phyloP scores from a whole-genome alignment of 2,329 filamentous ascomycete species.

The Penicillium decumbens region DNA sequence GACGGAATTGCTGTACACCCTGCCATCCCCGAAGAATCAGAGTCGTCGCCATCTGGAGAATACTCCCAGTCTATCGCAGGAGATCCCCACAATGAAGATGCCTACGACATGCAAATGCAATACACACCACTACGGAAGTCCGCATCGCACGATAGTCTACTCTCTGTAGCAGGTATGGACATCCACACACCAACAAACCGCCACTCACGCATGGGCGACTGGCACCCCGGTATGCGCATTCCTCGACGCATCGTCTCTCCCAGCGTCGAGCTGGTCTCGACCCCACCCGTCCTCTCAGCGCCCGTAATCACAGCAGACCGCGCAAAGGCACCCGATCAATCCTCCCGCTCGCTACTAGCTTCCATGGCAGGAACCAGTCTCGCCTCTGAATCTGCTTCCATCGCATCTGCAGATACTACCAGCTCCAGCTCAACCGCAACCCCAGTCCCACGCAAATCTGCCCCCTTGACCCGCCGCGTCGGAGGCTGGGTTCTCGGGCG shows the following conservation, averaged over 20 bases:
- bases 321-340: slow-evolving; percentile 22
- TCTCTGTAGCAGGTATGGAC: slow-evolving; percentile 82
- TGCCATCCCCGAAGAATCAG: slow-evolving; percentile 39
- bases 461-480: slow-evolving; percentile 51
- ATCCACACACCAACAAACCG: slow-evolving; percentile 75
- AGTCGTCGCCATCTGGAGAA: slow-evolving; percentile 24
- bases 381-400: slow-evolving; percentile 22
- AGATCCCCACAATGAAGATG: slow-evolving; percentile 19
- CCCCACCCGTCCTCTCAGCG: slow-evolving; percentile 37
- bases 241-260: slow-evolving; percentile 47
- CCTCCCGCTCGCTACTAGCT: slow-evolving; percentile 34
- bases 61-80: slow-evolving; percentile 15
- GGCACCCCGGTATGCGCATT: slow-evolving; percentile 45
- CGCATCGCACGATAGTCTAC: slow-evolving; percentile 79
- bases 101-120: slow-evolving; percentile 21
- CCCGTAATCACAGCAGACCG: slow-evolving; percentile 35
- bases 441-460: slow-evolving; percentile 21
- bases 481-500: slow-evolving; percentile 62
- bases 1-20: slow-evolving; percentile 26
- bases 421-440: slow-evolving; percentile 19
- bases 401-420: slow-evolving; percentile 22
- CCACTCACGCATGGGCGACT: slow-evolving; percentile 67
- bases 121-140: slow-evolving; percentile 57
- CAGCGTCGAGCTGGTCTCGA: slow-evolving; percentile 39
- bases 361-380: slow-evolving; percentile 29